A percentile compares a stretch with the other conserved stretches of the same genome.
phyloP scores from a whole-genome alignment of 192 early-diverging fungal species.

The Pilaira anomala region DNA sequence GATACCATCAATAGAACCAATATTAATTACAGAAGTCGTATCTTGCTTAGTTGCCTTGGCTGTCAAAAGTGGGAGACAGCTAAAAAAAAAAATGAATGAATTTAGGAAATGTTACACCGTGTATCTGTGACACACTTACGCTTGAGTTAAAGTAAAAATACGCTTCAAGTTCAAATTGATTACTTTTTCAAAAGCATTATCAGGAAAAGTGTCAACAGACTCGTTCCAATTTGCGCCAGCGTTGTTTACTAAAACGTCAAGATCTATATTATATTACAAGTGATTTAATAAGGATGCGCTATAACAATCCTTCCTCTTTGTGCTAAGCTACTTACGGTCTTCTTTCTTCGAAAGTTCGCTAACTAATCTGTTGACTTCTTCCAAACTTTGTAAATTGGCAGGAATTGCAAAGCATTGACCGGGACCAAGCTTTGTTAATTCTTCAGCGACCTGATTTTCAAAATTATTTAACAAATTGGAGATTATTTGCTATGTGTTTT shows the following conservation, averaged over 20 bases:
- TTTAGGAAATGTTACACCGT: too few species aligned
- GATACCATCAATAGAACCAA: slow-evolving; percentile 74
- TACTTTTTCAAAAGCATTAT: slow-evolving; percentile 67
- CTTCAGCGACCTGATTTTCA: slow-evolving; percentile 48
- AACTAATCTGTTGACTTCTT: slow-evolving; percentile 55
- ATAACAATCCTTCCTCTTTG: not conserved
- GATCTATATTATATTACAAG: slow-evolving; percentile 40
- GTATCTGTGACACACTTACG: slow-evolving; percentile 38
- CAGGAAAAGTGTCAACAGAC: slow-evolving; percentile 56
- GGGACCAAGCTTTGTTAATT: slow-evolving; percentile 64
- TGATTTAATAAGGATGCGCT: not conserved
- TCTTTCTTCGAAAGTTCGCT: slow-evolving; percentile 58
- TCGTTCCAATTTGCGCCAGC: slow-evolving; percentile 64
- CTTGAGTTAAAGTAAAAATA: slow-evolving; percentile 76
- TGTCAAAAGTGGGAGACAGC: slow-evolving; percentile 65
- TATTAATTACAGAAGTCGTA: slow-evolving; percentile 85
- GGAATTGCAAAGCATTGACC: slow-evolving; percentile 72
- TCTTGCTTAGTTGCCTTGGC: slow-evolving; percentile 48
- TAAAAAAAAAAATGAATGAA: slow-evolving; percentile 12
- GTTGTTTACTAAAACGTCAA: slow-evolving; percentile 90
- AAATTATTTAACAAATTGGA: not conserved
- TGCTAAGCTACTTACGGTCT: slow-evolving; percentile 46
- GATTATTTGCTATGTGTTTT: not conserved
- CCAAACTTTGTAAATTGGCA: slow-evolving; percentile 64
- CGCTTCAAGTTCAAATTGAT: slow-evolving; percentile 85